phyloP scores from a whole-genome alignment of 306 rosid genomes.

The Citrullus colocynthis region DNA sequence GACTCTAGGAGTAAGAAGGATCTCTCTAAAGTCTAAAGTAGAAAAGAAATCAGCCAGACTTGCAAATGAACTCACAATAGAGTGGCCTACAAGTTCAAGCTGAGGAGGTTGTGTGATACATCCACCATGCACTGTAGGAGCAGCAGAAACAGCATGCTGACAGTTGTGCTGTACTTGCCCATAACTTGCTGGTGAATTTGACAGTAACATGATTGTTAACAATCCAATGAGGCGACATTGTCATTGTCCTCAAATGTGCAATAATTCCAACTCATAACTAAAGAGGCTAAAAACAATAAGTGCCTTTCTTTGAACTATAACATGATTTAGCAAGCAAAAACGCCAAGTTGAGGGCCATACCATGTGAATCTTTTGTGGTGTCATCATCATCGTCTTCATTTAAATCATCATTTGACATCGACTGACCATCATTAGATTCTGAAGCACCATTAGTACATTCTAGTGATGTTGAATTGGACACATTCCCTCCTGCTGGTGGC shows the following conservation, averaged over 20 bases:
- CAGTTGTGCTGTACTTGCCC: conserved; percentile 42
- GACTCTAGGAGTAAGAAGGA: not conserved
- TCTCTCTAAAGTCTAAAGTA: not conserved
- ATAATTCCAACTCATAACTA: not conserved
- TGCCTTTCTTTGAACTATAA: not conserved
- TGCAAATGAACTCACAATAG: conserved; percentile 48
- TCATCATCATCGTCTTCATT: conserved; percentile 66
- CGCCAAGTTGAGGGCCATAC: conserved; percentile 7
- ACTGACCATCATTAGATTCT: conserved; percentile 67
- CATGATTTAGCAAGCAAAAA: not conserved
- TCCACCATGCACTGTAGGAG: conserved; percentile 40
- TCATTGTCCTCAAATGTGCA: not conserved
- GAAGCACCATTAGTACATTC: conserved; percentile 68
- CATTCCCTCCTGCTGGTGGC: conserved; percentile 30
- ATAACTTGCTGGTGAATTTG: conserved; percentile 29
- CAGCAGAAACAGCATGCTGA: conserved; percentile 38
- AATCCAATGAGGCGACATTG: not conserved
- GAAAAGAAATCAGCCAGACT: conserved; percentile 3
- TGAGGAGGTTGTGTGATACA: conserved; percentile 52
- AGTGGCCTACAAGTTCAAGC: conserved; percentile 94
- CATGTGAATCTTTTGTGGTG: conserved; percentile 30
- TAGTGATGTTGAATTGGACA: conserved; percentile 51
- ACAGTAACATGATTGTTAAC: not conserved
- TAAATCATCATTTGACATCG: conserved; percentile 55
- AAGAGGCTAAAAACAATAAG: not conserved